Base-by-base conservation (phyloP, 2,329 filamentous ascomycete species). In the Orbilia javanica region DNA sequence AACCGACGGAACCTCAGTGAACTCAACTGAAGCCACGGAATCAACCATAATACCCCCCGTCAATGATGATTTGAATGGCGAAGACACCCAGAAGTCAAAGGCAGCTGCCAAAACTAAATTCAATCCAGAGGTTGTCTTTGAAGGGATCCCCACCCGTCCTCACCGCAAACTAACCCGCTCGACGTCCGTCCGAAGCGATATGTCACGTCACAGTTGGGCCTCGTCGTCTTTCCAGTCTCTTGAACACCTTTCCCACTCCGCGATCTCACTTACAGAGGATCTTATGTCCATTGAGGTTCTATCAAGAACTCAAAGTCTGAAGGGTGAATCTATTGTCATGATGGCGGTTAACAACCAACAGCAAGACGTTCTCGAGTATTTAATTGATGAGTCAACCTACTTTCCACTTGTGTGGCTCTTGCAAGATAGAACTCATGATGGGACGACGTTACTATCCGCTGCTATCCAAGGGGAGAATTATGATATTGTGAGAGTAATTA, bases 271-370 rank as follows among this genome's bases (percentile, higher is more conserved):
- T 15, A 46, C 68, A 5, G 75, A 79, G 27, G 75, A 79, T 15
- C 69, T 79, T n/a, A 79, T 71, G 64, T 82, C 81, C 1, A 69
- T 77, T 5, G 81, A 82, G 34, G 87, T 85, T 11, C 81, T 88
- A 44, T 85, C 86, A 10, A 86, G 85, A 79, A 88, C 87, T 3
- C 89, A 91, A 82, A 88, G 90, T 76, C 83, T 85, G 25, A 86
- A 88, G 44, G 96, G 96, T 4, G 93, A 97, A 83, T 97, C 95
- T 0, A 88, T 98, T 6, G 87, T 89, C 13, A 95, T 95, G 93
- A 94, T 95, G 92, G 92, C 92, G 0, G 87, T 95, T 27, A 91
- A 94, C 81, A 88, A 90, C 77, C 89, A 89, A 70, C 91, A 92
- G 80, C 87, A 90, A 1, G 90, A 91, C 73, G 88, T 90, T n/a